These are phyloP conservation scores for Verticillium klebahnii DNA, from an alignment of 2,329 filamentous ascomycete species.

Conservation along the genomic window DNA sequence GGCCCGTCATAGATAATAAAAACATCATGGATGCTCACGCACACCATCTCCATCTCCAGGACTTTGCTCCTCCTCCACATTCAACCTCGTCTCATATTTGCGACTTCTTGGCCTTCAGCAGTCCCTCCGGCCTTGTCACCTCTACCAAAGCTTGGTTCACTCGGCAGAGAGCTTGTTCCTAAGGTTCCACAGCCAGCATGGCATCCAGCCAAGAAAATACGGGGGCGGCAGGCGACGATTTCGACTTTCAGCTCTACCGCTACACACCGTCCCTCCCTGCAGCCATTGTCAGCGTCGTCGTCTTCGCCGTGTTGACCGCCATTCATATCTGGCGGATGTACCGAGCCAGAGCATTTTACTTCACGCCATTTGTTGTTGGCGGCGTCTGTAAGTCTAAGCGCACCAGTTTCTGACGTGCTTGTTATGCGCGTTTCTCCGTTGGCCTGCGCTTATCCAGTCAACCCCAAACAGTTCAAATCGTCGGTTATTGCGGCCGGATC, in stretches of 20 bases:
- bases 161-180: background rate
- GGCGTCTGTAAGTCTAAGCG: conserved; percentile 13
- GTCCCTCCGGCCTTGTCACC: too few relatives aligned
- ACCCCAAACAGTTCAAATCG: conserved; percentile 17
- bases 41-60: too few relatives aligned
- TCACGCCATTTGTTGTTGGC: conserved; percentile 13
- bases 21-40: too few relatives aligned
- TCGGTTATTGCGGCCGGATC: conserved; percentile 15
- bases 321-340: conserved; percentile 8
- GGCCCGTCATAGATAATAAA: too few relatives aligned
- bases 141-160: too few relatives aligned
- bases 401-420: background rate
- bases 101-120: too few relatives aligned
- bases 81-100: too few relatives aligned
- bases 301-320: conserved; percentile 10
- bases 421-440: background rate
- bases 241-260: conserved; percentile 15
- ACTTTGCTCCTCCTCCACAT: too few relatives aligned
- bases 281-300: conserved; percentile 8
- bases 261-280: conserved; percentile 14
- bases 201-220: background rate
- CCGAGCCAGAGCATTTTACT: conserved; percentile 9
- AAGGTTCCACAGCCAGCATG: background rate
- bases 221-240: background rate
- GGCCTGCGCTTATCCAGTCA: background rate